These are phyloP conservation scores for Metschnikowia aberdeeniae DNA, from an alignment of 805 yeast species.

Conservation along the genomic window DNA sequence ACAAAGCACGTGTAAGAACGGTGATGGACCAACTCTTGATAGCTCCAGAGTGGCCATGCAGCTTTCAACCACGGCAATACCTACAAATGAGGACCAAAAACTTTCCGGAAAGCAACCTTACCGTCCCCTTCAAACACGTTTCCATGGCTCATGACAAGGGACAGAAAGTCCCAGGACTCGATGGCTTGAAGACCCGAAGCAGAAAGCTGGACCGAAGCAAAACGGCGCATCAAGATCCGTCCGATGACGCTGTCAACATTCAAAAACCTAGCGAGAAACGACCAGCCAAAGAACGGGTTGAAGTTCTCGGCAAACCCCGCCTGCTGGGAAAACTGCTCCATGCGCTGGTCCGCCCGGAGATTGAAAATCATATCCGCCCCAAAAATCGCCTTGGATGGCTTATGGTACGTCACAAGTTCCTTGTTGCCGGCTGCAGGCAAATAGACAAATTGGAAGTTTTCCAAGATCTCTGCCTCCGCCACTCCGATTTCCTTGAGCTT, in stretches of 20 bases:
- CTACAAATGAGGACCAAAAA: conserved; percentile 10
- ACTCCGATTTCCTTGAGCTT: conserved; percentile 30
- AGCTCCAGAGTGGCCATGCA: no score
- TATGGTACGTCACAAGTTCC: conserved; percentile 53
- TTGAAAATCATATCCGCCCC: conserved; percentile 63
- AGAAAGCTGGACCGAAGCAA: conserved; percentile 13
- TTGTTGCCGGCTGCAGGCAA: conserved; percentile 53
- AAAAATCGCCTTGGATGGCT: conserved; percentile 43
- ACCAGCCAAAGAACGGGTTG: conserved; percentile 44
- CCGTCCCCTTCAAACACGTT: conserved; percentile 16
- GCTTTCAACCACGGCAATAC: background rate
- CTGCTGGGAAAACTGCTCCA: conserved; percentile 42
- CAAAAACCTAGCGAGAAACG: conserved; percentile 36
- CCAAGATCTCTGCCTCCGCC: conserved; percentile 32
- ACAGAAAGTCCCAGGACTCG: conserved; percentile 23
- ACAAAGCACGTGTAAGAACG: no score
- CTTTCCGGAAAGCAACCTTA: conserved; percentile 14
- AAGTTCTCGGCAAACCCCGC: conserved; percentile 42
- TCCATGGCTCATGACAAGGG: conserved; percentile 25
- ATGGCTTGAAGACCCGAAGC: conserved; percentile 19
- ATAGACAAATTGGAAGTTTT: conserved; percentile 51
- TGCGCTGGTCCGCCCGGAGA: conserved; percentile 37
- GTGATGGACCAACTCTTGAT: no score
- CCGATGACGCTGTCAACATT: conserved; percentile 42
- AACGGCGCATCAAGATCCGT: conserved; percentile 21